These are phyloP conservation scores for Calycina herbarum DNA, from an alignment of 2,329 filamentous ascomycete genomes.

Conservation along the genomic window DNA sequence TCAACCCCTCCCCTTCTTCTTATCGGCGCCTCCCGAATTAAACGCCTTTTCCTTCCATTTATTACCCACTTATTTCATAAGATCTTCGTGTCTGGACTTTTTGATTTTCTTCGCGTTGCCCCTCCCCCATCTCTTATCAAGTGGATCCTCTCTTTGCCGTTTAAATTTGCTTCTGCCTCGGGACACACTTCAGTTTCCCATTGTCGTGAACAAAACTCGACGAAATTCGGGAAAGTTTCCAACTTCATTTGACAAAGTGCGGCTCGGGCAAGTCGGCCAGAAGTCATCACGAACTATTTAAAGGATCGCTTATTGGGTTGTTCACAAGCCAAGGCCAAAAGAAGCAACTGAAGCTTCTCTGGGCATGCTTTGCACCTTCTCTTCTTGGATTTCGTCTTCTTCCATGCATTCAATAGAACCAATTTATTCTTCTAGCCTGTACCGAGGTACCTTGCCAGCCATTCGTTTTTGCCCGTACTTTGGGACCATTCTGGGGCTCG, in stretches of 20 bases:
- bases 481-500: neutral
- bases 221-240: neutral
- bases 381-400: neutral
- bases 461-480: neutral
- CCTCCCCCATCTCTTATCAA: constrained; percentile 1
- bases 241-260: neutral
- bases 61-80: neutral
- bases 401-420: neutral
- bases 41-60: neutral
- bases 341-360: constrained; percentile 7
- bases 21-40: neutral
- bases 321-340: neutral
- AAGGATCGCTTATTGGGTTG: neutral
- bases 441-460: constrained; percentile 2
- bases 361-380: constrained; percentile 1
- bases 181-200: neutral
- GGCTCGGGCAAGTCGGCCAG: neutral
- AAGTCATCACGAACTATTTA: neutral
- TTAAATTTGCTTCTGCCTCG: neutral
- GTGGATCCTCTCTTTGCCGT: neutral
- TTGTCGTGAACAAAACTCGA: neutral
- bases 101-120: neutral
- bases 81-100: neutral
- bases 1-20: neutral
- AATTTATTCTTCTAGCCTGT: constrained; percentile 1